Conservation (phyloP, 495 filamentous ascomycete genomes). For the Talaromyces borbonicus region DNA sequence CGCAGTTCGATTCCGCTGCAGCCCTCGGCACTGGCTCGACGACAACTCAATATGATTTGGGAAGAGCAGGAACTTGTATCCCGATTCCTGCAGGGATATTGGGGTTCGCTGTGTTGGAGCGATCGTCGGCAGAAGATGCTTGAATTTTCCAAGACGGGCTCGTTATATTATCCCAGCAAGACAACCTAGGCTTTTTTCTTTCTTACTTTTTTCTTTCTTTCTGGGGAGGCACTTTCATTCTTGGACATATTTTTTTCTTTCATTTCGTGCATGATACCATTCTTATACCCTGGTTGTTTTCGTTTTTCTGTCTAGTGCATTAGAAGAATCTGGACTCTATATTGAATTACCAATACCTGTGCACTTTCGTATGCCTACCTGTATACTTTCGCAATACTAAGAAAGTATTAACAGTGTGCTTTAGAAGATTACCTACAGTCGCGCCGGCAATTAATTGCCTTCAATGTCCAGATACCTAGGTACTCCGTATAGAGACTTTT, state of each 20-base stretch:
- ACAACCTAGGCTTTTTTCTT: neutral
- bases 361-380: too few species aligned
- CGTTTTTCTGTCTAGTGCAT: too few species aligned
- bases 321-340: too few species aligned
- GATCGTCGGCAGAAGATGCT: conserved; percentile 17
- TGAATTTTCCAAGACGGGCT: conserved; percentile 13
- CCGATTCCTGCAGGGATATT: conserved; percentile 15
- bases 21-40: conserved; percentile 13
- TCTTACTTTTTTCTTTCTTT: neutral
- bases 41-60: conserved; percentile 14
- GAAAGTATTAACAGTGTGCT: too few species aligned
- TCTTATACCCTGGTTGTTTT: conserved; percentile 1
- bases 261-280: neutral
- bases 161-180: conserved; percentile 8
- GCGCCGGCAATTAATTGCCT: too few species aligned
- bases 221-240: too few species aligned
- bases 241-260: conserved; percentile 4
- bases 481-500: too few species aligned
- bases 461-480: too few species aligned
- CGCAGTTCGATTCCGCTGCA: conserved; percentile 13
- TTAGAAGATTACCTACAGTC: too few species aligned
- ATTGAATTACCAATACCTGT: too few species aligned
- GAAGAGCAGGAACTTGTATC: conserved; percentile 19
- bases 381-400: too few species aligned
- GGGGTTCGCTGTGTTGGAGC: conserved; percentile 13